These are phyloP conservation scores for Coemansia sp. DNA, from an alignment of 192 early-diverging fungal genomes.

Conservation along the genomic window DNA sequence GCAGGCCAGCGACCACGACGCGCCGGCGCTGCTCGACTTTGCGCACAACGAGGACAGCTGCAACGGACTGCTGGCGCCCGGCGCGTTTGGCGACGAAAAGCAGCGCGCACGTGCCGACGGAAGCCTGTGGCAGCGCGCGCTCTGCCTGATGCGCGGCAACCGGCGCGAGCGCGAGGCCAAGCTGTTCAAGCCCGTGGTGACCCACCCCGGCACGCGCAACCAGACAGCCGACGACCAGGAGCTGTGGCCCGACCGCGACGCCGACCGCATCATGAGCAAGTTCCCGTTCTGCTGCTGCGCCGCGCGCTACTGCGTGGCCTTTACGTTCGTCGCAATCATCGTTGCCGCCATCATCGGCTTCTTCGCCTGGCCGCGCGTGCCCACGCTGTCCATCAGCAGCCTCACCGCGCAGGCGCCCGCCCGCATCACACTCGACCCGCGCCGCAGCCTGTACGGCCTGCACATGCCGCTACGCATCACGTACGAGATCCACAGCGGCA, in stretches of 20 bases:
- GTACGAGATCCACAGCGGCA: constrained; percentile 47
- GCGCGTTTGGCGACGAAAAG: constrained; percentile 38
- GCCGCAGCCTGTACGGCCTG: constrained; percentile 25
- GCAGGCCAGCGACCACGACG: not conserved
- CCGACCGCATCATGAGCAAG: not conserved
- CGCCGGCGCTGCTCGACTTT: too few relatives aligned
- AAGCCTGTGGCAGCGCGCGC: constrained; percentile 12
- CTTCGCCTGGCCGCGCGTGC: constrained; percentile 44
- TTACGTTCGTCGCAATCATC: constrained; percentile 26
- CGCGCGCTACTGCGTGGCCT: constrained; percentile 34
- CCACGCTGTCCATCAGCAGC: constrained; percentile 34
- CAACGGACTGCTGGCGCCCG: constrained; percentile 42
- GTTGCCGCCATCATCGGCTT: constrained; percentile 30
- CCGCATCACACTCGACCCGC: constrained; percentile 19
- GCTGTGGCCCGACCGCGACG: not conserved
- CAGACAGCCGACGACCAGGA: not conserved
- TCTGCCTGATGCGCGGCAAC: constrained; percentile 3
- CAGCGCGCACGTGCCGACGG: constrained; percentile 37
- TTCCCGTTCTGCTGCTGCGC: constrained; percentile 44
- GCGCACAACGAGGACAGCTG: constrained; percentile 17
- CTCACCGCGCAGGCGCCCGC: constrained; percentile 23
- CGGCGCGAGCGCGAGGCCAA: constrained; percentile 17
- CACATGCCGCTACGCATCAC: constrained; percentile 39
- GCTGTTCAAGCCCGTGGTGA: constrained; percentile 27
- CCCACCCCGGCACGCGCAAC: constrained; percentile 5